phyloP scores from a whole-genome alignment of 306 rosid species.

The Oxytropis ochrocephala region DNA sequence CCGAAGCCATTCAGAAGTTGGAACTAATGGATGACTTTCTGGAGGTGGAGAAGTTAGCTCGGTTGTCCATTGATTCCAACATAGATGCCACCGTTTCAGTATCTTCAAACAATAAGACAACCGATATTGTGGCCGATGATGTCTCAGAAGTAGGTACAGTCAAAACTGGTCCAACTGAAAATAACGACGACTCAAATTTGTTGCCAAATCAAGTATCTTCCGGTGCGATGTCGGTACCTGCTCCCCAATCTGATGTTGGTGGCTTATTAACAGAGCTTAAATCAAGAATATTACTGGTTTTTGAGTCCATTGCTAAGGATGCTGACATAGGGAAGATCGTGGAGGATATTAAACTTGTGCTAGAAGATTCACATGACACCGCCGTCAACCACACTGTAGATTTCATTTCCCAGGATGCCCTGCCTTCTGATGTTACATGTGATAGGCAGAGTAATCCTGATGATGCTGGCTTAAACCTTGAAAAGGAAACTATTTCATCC shows the following conservation, averaged over 20 bases:
- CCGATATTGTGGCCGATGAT: constrained; percentile 36
- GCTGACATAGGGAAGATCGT: constrained; percentile 57
- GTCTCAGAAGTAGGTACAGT: constrained; percentile 21
- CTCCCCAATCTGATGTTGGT: constrained; percentile 28
- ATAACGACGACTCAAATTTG: constrained; percentile 28
- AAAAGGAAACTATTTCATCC: constrained; percentile 42
- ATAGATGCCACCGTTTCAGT: constrained; percentile 37
- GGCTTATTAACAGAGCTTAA: constrained; percentile 51
- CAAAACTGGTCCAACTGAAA: constrained; percentile 37
- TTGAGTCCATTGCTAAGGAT: constrained; percentile 65
- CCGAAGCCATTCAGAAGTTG: constrained; percentile 62
- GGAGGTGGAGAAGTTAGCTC: constrained; percentile 95
- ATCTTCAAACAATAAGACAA: constrained; percentile 26
- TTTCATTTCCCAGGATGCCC: constrained; percentile 39
- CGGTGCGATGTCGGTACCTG: constrained; percentile 15
- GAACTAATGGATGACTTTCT: constrained; percentile 97
- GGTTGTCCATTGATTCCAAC: constrained; percentile 59
- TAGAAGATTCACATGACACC: constrained; percentile 59
- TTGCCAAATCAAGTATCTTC: constrained; percentile 34
- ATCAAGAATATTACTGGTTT: constrained; percentile 61
- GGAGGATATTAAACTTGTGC: constrained; percentile 68
- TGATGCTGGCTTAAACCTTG: constrained; percentile 50
- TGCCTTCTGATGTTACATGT: constrained; percentile 40
- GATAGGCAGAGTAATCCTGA: constrained; percentile 68
- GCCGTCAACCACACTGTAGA: constrained; percentile 31